A percentile compares a stretch with the other conserved stretches of the same genome.
phyloP scores from a whole-genome alignment of 2,329 filamentous ascomycete genomes.

The Alternaria longipes region DNA sequence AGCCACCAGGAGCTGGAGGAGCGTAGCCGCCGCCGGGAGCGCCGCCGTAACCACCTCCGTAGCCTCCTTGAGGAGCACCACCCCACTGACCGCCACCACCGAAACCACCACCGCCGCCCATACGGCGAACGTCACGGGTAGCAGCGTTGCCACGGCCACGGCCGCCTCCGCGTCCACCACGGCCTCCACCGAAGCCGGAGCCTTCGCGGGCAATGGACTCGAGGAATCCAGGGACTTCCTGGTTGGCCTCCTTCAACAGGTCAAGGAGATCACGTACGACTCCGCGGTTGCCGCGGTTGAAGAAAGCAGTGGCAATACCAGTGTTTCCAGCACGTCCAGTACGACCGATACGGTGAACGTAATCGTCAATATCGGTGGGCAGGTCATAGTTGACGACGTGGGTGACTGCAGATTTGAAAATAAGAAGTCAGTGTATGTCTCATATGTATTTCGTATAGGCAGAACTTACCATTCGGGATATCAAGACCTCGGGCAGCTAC shows the following conservation, averaged over 20 bases:
- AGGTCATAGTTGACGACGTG: conserved; percentile 99
- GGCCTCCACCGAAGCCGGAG: conserved; percentile 79
- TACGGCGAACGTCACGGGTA: conserved; percentile 85
- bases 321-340: conserved; percentile 99
- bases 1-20: conserved; percentile 59
- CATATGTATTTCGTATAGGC: neutral
- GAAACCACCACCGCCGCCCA: conserved; percentile 61
- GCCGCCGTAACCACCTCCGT: conserved; percentile 67
- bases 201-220: conserved; percentile 98
- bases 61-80: conserved; percentile 46
- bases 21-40: conserved; percentile 53
- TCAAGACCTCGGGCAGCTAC: conserved; percentile 85
- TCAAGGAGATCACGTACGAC: conserved; percentile 96
- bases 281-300: conserved; percentile 99
- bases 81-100: conserved; percentile 55
- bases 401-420: conserved; percentile 52
- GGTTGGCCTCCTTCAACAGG: conserved; percentile 98
- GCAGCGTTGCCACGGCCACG: conserved; percentile 74
- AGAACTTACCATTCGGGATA: conserved; percentile 76
- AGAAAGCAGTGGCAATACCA: conserved; percentile 97
- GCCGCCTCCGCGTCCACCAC: conserved; percentile 72
- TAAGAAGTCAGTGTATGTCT: neutral
- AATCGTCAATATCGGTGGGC: conserved; percentile 98
- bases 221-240: conserved; percentile 92
- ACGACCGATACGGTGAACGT: conserved; percentile 99